phyloP scores from a whole-genome alignment of 257 asterid genomes.

The Gentiana dahurica region DNA sequence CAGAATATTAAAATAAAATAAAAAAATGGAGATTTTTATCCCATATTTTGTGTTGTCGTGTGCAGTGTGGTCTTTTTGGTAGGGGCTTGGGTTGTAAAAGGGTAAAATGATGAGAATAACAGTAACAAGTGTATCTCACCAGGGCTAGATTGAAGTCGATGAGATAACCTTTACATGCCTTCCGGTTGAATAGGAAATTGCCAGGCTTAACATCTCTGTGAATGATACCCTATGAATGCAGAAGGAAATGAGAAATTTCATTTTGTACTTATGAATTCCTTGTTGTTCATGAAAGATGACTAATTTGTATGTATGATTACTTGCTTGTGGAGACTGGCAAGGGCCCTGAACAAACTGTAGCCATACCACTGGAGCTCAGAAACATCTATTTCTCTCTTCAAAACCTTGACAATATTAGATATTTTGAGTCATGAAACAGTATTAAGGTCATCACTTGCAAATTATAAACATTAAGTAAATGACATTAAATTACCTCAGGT shows the following conservation, averaged over 20 bases:
- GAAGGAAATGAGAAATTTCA: conserved; percentile 7
- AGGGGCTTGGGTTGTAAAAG: background rate
- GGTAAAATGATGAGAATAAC: background rate
- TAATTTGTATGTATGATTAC: conserved; percentile 27
- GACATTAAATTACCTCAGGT: conserved; percentile 57
- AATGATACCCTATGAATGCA: conserved; percentile 60
- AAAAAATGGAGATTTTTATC: background rate
- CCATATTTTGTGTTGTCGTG: background rate
- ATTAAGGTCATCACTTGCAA: conserved; percentile 2
- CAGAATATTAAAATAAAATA: conserved; percentile 1
- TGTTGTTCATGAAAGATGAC: conserved; percentile 4
- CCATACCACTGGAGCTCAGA: conserved; percentile 77
- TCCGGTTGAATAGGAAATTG: conserved; percentile 82
- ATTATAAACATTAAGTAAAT: conserved; percentile 5
- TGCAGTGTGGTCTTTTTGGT: background rate
- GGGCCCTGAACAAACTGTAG: conserved; percentile 85
- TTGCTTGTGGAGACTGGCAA: conserved; percentile 84
- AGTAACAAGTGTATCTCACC: conserved; percentile 43
- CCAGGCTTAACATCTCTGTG: conserved; percentile 99
- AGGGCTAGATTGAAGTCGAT: conserved; percentile 93
- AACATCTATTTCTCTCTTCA: conserved; percentile 61
- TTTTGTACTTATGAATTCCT: conserved; percentile 7
- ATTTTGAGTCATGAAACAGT: conserved; percentile 11
- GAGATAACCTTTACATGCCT: conserved; percentile 69
- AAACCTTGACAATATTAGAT: conserved; percentile 33